These are phyloP conservation scores for Symbiodinium natans DNA, from an alignment of 73 alveolate species.

Conservation along the genomic window DNA sequence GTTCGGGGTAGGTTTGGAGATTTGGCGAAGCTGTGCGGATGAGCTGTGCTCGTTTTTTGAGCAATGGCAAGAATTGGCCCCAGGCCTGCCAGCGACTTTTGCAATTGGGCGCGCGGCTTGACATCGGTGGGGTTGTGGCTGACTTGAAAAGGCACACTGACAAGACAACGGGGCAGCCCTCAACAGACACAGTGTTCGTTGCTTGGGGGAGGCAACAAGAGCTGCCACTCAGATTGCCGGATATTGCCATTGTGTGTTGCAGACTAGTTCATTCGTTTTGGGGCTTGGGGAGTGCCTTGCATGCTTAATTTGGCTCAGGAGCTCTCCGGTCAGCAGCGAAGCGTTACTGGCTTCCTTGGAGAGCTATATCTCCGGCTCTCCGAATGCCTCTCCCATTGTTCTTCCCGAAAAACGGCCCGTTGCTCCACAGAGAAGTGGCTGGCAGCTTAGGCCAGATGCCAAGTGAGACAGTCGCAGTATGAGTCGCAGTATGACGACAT, in stretches of 20 bases:
- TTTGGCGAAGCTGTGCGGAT: too few species aligned
- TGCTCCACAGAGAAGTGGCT: neutral
- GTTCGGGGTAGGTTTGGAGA: too few species aligned
- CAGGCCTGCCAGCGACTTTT: neutral
- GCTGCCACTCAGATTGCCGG: neutral
- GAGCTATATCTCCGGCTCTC: neutral
- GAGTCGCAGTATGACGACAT: too few species aligned
- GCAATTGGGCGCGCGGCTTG: neutral
- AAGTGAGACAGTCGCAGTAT: too few species aligned
- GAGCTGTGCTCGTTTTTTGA: too few species aligned
- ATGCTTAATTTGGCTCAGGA: neutral
- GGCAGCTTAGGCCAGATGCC: neutral
- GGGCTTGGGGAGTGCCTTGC: too few species aligned
- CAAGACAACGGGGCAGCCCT: neutral
- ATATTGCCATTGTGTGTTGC: neutral
- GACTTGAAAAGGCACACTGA: neutral
- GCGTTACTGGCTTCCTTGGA: neutral
- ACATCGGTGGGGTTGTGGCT: neutral
- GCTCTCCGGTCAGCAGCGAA: neutral
- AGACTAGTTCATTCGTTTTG: too few species aligned
- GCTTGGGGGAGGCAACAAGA: slow-evolving; percentile 4
- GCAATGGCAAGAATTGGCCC: too few species aligned
- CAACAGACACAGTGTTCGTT: neutral
- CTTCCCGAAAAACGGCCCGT: neutral
- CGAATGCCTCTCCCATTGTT: neutral